Base-by-base conservation (phyloP, 2,329 filamentous ascomycete species). In the Stemphylium lycopersici region DNA sequence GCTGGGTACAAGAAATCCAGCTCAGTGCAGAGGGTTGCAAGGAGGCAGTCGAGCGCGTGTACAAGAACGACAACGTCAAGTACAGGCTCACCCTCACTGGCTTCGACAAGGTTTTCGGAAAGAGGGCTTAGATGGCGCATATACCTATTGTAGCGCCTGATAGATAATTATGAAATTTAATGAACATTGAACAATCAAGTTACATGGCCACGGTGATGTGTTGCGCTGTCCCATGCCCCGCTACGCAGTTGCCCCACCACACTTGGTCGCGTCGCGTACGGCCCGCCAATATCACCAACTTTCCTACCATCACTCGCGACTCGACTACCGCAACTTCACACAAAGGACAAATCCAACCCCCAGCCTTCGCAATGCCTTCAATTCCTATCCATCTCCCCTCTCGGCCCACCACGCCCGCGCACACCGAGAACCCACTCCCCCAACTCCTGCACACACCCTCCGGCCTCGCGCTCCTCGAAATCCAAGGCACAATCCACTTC, bases 401-500 rank as follows among this genome's bases (percentile, higher is more conserved):
- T 12, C 12, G 53, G 13, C 12, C 47, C 31, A n/a, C 43, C 33
- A 11, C 11, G 12, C 31, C 39, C 34, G 6, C 46, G 3, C 26
- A 26, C 52, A 58, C 55, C 41, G 56, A 56, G 32, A 86, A 84
- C 65, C 87, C 90, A 3, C 84, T 98, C 4, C 95, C 95, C 1
- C 75, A 83, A n/a, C 82, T 96, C 58, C 84, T 98, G 13, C 90
- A 93, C 66, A 97, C 93, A 0, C 95, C 95, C 0, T 87, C 90
- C 0, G 95, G 95, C 45, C 84, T 97, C 36, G 93, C 93, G 15
- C 82, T 99, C 40, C 81, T 99, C 52, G 95, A 98, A 78, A 85
- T 99, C 12, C 95, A 99, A 80, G 95, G 93, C 57, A 91, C 86
- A 12, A 88, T 99, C 77, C 93, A 96, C 74, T 80, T 92, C 1